Base-by-base conservation (phyloP, 768 basidiomycete species). In the Serendipita sp. region DNA sequence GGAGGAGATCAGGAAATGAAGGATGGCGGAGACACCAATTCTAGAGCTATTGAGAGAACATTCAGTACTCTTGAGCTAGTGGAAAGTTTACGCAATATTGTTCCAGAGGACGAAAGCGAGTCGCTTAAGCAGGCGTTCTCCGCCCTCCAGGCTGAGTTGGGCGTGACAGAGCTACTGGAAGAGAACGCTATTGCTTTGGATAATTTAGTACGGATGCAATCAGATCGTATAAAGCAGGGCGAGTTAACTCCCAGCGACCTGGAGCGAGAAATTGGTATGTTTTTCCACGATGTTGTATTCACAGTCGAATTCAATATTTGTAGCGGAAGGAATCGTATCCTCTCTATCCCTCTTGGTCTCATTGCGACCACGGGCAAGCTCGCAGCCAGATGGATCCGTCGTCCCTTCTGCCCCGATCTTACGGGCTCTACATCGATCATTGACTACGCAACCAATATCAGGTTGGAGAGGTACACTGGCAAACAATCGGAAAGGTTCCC, bases 401-500 rank as follows among this genome's bases (percentile, higher is more conserved):
- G 69, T 83, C 6, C 90, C 89, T 2, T 78, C 87, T 0, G 72
- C 84, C 5, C 74, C 81, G 31, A 73, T 82, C 64, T 79, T 91
- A n/a, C 85, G 80, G 67, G 83, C 80, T 69, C 77, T 92, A 2
- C 85, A 88, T 68, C 81, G 78, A 23, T 86, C 86, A 1, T 75
- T 91, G 2, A 86, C 84, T 1, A 70, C 80, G 29, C 77, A 78
- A 6, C 78, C 84, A 15, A 76, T 81, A 2, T 75, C 76, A 64
- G 85, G 87, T 23, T 91, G 88, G 88, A 76, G 83, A 68, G 88
- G 88, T 40, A 90, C 83, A 2, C 78, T 91, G 2, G 82, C 85
- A 10, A 69, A 81, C 11, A 75, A 78, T 53, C 77, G 79, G 29
- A 65, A 79, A 8, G 78, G 80, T 0, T 86, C 88, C 3, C 78